Conservation (phyloP, 2,329 filamentous ascomycete species). For the Saccharata proteae region DNA sequence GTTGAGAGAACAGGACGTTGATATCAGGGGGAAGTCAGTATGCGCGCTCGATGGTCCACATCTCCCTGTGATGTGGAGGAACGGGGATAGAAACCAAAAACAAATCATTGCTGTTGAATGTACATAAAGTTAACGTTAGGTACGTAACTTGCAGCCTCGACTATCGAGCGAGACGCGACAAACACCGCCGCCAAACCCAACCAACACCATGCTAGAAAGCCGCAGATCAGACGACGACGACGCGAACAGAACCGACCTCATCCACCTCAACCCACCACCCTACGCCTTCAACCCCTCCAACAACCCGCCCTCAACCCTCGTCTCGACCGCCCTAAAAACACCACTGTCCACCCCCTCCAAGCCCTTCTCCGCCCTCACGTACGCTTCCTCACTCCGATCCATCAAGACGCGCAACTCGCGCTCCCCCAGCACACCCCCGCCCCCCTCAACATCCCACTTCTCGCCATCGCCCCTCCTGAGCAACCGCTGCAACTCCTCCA, state of each 20-base stretch:
- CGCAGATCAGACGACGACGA: too few species aligned
- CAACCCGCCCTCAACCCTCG: constrained; percentile 44
- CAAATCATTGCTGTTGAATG: too few species aligned
- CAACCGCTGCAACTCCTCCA: constrained; percentile 35
- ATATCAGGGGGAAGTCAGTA: too few species aligned
- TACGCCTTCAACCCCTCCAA: constrained; percentile 36
- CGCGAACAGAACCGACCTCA: neutral
- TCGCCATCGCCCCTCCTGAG: constrained; percentile 54
- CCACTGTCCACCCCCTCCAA: constrained; percentile 51
- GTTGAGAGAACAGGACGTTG: too few species aligned
- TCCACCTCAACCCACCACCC: neutral
- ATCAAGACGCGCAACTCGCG: constrained; percentile 66
- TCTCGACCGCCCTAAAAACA: constrained; percentile 68
- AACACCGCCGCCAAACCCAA: too few species aligned
- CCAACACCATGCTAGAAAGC: too few species aligned
- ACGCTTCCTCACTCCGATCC: constrained; percentile 58
- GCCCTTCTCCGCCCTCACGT: constrained; percentile 64
- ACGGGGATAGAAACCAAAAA: too few species aligned
- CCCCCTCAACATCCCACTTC: constrained; percentile 45
- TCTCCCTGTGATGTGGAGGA: too few species aligned
- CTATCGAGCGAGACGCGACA: too few species aligned
- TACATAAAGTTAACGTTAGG: too few species aligned
- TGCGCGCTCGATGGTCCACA: too few species aligned
- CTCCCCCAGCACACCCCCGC: constrained; percentile 58
- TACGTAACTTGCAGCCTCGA: too few species aligned